Base-by-base conservation (phyloP, 177 flowering plant genomes). In the Vitis hybrid region DNA sequence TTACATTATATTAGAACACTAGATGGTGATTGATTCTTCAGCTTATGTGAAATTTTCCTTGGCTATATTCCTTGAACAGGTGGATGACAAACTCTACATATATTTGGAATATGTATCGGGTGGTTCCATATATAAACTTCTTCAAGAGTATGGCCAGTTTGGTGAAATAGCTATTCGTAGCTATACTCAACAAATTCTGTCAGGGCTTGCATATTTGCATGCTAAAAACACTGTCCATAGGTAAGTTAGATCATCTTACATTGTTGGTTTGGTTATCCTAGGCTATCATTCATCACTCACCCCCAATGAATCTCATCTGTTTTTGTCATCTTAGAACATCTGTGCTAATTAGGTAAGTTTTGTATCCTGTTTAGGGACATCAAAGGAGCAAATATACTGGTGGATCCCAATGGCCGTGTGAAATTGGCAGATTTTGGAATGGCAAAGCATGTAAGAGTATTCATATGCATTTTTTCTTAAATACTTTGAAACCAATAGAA, bases 371-470 rank as follows among this genome's bases (percentile, higher is more conserved):
- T 15, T 83, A 92, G 97, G 86, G 97, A 92, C 71, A 92, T 92
- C 51, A 92, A 92, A 83, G 97, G 97, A 72, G 97, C 95, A 72
- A 92, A 92, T 76, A 85, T 92, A 65, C 85, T 92, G 60, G 94
- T 92, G 40, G 95, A 90, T 56, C 93, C 95, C 15, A 82, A 72
- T 83, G 93, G 97, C 3, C 79, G 87, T 16, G 87, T 92, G 16
- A 92, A 90, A 65, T 74, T 92, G 79, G 97, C 95, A 66, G 95
- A 92, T 70, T 92, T 92, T 87, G 97, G 97, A 80, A 90, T 92
- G 97, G 97, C 97, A 60, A 92, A 90, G 80, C 97, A 92, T 86
- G 97, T 92, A 86, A 84, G 90, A 49, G 2, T 46, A 27, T 32
- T 15, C 11, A 15, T 49, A 0, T 55, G 16, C 49, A 2, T 3